Base-by-base conservation (phyloP, 1,284 basidiomycete species). In the Cryptococcus sp. region DNA sequence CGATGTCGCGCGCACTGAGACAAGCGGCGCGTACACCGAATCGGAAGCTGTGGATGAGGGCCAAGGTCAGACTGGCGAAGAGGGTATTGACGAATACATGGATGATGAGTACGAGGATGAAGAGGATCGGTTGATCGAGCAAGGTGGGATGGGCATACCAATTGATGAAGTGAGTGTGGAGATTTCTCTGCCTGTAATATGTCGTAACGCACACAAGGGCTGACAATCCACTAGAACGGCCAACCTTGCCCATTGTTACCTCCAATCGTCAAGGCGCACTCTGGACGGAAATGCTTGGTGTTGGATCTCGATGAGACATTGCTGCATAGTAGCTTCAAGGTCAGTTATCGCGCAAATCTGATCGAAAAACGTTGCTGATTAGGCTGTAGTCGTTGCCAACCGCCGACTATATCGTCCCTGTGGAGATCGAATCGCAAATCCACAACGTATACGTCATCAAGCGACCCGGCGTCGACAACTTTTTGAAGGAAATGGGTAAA, bases 401-500 rank as follows among this genome's bases (percentile, higher is more conserved):
- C 68, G 93, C 95, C 40, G 96, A 99, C 80, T 99, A 94, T 77
- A 91, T 99, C 62, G 95, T 99, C 0, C 96, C 96, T 1, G 95
- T 99, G 49, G 96, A 99, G 80, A 99, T 99, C 65, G 96, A 99
- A 75, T 93, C 91, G 63, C 88, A 95, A 69, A 91, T 90, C 83
- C 95, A 99, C 78, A 98, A 98, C 71, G 93, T 99, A 61, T 98
- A 99, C 79, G 96, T 99, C 45, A 93, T 99, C 79, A 99, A 99
- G 80, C 88, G 95, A 49, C 95, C 95, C 2, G 95, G 95, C 8
- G 96, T 99, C 25, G 95, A 99, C 80, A 88, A 88, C 73, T 99
- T 99, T 79, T 81, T 99, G 79, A 90, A 90, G 78, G 88, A 86
- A 78, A 99, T 99, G 96, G 95, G 96, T 45, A 90, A 96, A 78